Evolutionary conservation across 2,329 filamentous ascomycete species (phyloP).

Genomic region (Cladosporium colombiae): DNA sequence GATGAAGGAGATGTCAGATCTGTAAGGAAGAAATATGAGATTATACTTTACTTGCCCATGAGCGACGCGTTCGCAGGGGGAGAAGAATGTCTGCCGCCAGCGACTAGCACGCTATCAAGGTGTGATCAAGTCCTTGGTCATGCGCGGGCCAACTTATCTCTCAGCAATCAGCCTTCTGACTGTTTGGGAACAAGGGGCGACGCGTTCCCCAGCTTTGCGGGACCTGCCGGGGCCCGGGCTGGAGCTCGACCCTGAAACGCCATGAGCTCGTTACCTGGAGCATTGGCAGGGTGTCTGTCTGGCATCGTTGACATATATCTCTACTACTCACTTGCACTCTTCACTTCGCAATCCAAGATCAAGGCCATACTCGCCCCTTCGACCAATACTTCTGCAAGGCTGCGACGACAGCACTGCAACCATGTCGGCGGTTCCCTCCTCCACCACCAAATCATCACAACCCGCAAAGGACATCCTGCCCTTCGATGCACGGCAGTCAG

Average conservation of each 20-base stretch:
- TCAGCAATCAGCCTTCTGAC: background rate
- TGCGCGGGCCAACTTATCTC: background rate
- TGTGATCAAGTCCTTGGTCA: conserved; percentile 7
- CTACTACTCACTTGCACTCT: background rate
- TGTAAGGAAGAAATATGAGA: background rate
- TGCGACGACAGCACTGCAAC: background rate
- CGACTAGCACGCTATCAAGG: background rate
- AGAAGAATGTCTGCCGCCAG: background rate
- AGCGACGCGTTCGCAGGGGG: background rate
- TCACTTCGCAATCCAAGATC: background rate
- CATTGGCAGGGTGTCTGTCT: background rate
- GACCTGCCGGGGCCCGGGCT: background rate
- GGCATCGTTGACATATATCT: background rate
- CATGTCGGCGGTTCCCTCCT: conserved; percentile 35
- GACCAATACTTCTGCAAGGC: background rate
- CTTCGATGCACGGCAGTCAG: conserved; percentile 87
- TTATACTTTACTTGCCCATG: background rate
- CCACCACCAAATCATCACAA: conserved; percentile 29
- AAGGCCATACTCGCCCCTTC: background rate
- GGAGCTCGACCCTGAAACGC: conserved; percentile 7
- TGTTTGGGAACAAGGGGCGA: background rate
- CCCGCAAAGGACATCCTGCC: conserved; percentile 46
- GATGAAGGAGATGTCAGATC: background rate
- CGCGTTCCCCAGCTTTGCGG: conserved; percentile 8
- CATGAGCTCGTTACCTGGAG: background rate